Evolutionary conservation across 768 basidiomycete genomes (phyloP).

Genomic region (Tremella fuciformis): DNA sequence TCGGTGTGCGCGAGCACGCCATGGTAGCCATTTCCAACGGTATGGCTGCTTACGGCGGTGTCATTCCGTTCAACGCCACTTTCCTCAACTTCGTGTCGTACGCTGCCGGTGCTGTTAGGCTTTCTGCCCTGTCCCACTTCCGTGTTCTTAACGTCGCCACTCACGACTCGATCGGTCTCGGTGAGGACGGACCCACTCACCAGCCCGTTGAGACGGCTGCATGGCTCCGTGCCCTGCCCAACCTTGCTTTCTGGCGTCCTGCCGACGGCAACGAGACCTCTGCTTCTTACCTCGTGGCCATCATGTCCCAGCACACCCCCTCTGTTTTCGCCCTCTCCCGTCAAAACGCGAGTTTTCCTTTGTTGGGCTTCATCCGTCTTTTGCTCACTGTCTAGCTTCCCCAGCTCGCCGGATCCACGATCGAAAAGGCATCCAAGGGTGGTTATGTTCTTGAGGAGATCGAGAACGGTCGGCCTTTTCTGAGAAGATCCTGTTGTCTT

Average conservation of each 20-base stretch:
- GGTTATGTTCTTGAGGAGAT: slow-evolving; percentile 88
- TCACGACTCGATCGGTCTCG: slow-evolving; percentile 65
- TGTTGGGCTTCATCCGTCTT: slow-evolving; percentile 52
- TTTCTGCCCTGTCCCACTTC: slow-evolving; percentile 8
- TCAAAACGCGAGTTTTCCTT: slow-evolving; percentile 33
- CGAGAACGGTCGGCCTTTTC: slow-evolving; percentile 51
- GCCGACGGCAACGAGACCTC: slow-evolving; percentile 97
- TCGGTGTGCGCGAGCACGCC: slow-evolving; percentile 94
- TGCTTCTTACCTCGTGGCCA: slow-evolving; percentile 77
- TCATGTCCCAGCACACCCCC: slow-evolving; percentile 72
- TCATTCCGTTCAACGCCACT: slow-evolving; percentile 86
- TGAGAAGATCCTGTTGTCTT: too few species aligned
- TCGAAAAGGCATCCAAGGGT: slow-evolving; percentile 77
- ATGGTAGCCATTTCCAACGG: slow-evolving; percentile 97
- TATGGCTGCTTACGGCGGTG: slow-evolving; percentile 79
- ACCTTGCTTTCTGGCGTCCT: slow-evolving; percentile 77
- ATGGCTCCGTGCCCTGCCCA: slow-evolving; percentile 83
- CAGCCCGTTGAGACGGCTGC: slow-evolving; percentile 88
- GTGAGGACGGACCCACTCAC: slow-evolving; percentile 91
- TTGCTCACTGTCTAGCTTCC: slow-evolving; percentile 74
- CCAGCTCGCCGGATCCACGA: slow-evolving; percentile 80
- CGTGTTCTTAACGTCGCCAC: slow-evolving; percentile 8
- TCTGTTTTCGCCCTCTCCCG: slow-evolving; percentile 56
- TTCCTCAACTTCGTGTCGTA: slow-evolving; percentile 96
- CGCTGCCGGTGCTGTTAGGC: slow-evolving; percentile 83